Base-by-base conservation (phyloP, 164 flowering plant genomes). In the Stephania yunnanensis region DNA sequence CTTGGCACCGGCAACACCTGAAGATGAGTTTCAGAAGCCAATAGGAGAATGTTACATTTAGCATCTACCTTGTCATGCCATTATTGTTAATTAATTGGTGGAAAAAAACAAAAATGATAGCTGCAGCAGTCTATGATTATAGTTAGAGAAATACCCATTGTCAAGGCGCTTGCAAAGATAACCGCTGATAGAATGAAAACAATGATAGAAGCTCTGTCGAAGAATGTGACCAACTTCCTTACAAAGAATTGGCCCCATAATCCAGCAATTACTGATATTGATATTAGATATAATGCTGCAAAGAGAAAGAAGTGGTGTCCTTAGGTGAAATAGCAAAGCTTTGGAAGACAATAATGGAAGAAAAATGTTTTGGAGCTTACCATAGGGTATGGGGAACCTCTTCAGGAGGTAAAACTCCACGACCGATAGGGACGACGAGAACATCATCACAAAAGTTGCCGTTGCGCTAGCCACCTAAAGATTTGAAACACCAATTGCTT, bases 391-490 rank as follows among this genome's bases (percentile, higher is more conserved):
- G 0, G 99, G 99, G 75, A 95, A 95, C 78, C 99, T 89, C 82
- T 89, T 87, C 78, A 95, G 93, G 46, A 95, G 86, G 83, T 95
- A 93, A 76, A 95, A 93, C 82, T 95, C 99, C 53, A 95, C 92
- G 61, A 95, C 99, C 1, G 99, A 95, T 42, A 95, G 79, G 17
- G 99, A 95, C 48, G 99, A 91, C 42, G 99, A 95, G 84, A 87
- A 95, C 95, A 93, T 84, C 99, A 95, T 95, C 81, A 92, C 97
- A 79, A 95, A 95, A 20, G 99, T 92, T 44, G 99, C 99, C 31
- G 99, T 95, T 5, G 99, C 97, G 66, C 99, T 95, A 1, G 97
- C 97, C 17, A 94, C 97, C 97, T 94, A 82, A 45, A 45, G 46
- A 9, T 50, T 61, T 10, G 13, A 71, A 29, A 50, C 29, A 17